Conservation (phyloP, 495 filamentous ascomycete genomes). For the Neurospora sublineolata region DNA sequence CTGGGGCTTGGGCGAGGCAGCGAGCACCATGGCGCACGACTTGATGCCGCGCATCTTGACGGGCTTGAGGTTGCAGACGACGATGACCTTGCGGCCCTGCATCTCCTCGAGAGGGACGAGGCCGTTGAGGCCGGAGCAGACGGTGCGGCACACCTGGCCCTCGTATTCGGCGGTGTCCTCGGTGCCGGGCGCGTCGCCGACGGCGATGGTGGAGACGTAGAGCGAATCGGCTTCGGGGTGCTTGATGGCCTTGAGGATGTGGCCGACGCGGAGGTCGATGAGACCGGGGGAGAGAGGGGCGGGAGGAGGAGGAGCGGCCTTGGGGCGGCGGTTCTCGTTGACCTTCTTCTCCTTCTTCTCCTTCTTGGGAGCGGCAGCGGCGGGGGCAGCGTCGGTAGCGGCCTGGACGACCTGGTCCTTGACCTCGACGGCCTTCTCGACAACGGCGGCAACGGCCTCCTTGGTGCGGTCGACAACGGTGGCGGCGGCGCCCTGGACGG, state of each 20-base stretch:
- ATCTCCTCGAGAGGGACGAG: constrained; percentile 86
- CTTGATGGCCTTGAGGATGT: constrained; percentile 87
- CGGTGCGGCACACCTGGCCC: constrained; percentile 79
- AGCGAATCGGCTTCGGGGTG: constrained; percentile 96
- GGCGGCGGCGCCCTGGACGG: constrained; percentile 28
- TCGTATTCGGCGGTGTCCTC: constrained; percentile 81
- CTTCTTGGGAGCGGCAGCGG: constrained; percentile 26
- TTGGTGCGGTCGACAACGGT: constrained; percentile 43
- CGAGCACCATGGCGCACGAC: constrained; percentile 89
- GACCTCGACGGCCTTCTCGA: constrained; percentile 35
- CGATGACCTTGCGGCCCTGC: constrained; percentile 89
- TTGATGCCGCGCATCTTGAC: constrained; percentile 98
- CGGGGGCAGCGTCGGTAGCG: constrained; percentile 18
- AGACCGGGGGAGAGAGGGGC: constrained; percentile 67
- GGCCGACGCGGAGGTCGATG: constrained; percentile 90
- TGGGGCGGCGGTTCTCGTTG: constrained; percentile 69
- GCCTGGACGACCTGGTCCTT: constrained; percentile 21
- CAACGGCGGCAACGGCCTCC: constrained; percentile 32
- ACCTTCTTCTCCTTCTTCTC: constrained; percentile 65
- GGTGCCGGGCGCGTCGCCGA: constrained; percentile 75
- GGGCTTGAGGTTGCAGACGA: constrained; percentile 94
- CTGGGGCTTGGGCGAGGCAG: constrained; percentile 68
- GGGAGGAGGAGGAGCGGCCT: constrained; percentile 55
- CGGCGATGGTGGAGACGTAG: constrained; percentile 92
- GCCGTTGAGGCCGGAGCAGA: constrained; percentile 93